phyloP scores from a whole-genome alignment of 2,329 filamentous ascomycete species.

The Apiospora saccharicola region DNA sequence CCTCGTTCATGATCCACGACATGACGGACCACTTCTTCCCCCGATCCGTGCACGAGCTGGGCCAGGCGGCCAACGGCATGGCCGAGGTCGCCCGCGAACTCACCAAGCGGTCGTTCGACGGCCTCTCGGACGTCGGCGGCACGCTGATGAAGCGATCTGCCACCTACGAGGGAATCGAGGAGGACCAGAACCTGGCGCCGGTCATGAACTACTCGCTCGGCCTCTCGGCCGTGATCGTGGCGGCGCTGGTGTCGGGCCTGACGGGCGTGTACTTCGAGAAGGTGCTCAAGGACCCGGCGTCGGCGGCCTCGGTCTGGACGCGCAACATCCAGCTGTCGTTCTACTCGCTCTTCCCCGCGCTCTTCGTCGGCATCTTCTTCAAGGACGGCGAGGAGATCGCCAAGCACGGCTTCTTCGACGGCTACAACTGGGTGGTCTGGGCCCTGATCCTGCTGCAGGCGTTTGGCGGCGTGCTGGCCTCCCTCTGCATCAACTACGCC shows the following conservation, averaged over 20 bases:
- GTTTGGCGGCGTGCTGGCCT: slow-evolving; percentile 82
- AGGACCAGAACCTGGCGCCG: slow-evolving; percentile 60
- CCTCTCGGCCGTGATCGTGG: slow-evolving; percentile 77
- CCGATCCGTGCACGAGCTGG: slow-evolving; percentile 78
- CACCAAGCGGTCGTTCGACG: slow-evolving; percentile 55
- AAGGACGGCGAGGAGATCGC: slow-evolving; percentile 86
- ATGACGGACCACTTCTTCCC: slow-evolving; percentile 76
- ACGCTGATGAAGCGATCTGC: slow-evolving; percentile 75
- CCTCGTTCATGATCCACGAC: slow-evolving; percentile 68
- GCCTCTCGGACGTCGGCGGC: slow-evolving; percentile 44
- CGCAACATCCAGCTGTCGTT: slow-evolving; percentile 94
- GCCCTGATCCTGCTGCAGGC: slow-evolving; percentile 83
- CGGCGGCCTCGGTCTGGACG: slow-evolving; percentile 84
- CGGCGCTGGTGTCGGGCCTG: slow-evolving; percentile 82
- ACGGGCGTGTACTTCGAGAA: slow-evolving; percentile 92
- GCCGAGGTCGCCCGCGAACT: slow-evolving; percentile 58
- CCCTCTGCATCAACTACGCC: slow-evolving; percentile 81
- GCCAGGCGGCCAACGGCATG: slow-evolving; percentile 65
- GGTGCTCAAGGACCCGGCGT: slow-evolving; percentile 84
- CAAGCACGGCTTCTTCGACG: slow-evolving; percentile 88
- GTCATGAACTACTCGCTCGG: slow-evolving; percentile 82
- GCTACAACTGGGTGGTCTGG: slow-evolving; percentile 95
- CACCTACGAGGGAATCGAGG: slow-evolving; percentile 87
- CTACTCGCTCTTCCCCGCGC: slow-evolving; percentile 89
- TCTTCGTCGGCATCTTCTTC: slow-evolving; percentile 85